Percentiles rank a stretch among this genome's conserved stretches.
phyloP scores from a whole-genome alignment of 2,329 filamentous ascomycete species.

The Curvularia lunata region DNA sequence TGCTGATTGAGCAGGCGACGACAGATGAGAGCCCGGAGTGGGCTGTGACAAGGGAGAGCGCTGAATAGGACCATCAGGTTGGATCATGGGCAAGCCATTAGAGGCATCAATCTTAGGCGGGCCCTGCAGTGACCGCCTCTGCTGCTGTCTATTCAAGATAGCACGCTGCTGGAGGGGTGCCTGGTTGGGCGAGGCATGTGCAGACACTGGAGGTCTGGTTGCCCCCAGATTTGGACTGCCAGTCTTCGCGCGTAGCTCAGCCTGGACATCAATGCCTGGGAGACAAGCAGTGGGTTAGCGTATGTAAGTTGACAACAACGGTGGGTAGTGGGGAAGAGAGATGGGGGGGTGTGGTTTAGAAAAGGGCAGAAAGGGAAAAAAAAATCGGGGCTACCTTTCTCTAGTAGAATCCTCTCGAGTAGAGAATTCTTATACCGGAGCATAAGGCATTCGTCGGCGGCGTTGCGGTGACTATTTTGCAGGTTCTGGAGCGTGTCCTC shows the following conservation, averaged over 20 bases:
- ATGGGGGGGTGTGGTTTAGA: not conserved
- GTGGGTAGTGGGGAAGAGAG: too few relatives aligned
- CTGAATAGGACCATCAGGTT: slow-evolving; percentile 52
- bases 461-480: slow-evolving; percentile 91
- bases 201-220: slow-evolving; percentile 63
- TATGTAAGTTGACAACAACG: not conserved
- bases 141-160: slow-evolving; percentile 79
- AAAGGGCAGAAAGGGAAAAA: not conserved
- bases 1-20: slow-evolving; percentile 65
- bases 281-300: slow-evolving; percentile 27
- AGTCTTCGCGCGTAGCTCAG: slow-evolving; percentile 90
- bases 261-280: slow-evolving; percentile 93
- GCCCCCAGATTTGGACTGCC: slow-evolving; percentile 80
- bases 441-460: slow-evolving; percentile 97
- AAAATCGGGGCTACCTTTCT: slow-evolving; percentile 72
- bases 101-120: slow-evolving; percentile 71
- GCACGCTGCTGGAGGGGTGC: slow-evolving; percentile 79
- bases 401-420: slow-evolving; percentile 90
- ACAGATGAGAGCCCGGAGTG: slow-evolving; percentile 79
- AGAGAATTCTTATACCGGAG: slow-evolving; percentile 97
- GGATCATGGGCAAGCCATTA: slow-evolving; percentile 51
- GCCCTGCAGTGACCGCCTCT: slow-evolving; percentile 74
- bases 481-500: slow-evolving; percentile 92
- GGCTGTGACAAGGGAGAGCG: slow-evolving; percentile 78
- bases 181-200: slow-evolving; percentile 57